Base-by-base conservation (phyloP, 805 yeast species). In the Jamesozyma hellenica region DNA sequence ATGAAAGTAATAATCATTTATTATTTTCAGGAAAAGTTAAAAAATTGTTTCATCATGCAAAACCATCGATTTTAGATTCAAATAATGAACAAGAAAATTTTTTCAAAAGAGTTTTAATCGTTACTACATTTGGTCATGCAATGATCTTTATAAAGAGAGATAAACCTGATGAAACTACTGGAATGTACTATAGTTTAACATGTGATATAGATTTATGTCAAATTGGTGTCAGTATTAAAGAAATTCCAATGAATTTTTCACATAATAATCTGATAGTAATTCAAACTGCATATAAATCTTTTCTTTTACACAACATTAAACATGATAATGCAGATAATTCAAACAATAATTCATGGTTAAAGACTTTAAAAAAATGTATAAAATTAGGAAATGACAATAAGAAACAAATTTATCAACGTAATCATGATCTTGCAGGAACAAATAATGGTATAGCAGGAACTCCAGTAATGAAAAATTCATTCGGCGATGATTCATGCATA, bases 121-220 rank as follows among this genome's bases (percentile, higher is more conserved):
- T 79, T 0, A 82, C 88, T 2, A 66, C 75, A 1, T 70, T 70
- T 52, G 90, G 87, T 1, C 64, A 88, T 35, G 75, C 73, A 1
- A 56, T 82, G 42, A 52, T 81, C 1, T 74, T 82, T 44, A 54
- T 49, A 1, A 59, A 63, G 47, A 59, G 70, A 26, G 64, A 59
- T 32, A 71, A 64, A 40, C 51, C 49, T 28, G 58, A 54, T 3
- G 38, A 47, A 2, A 50, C 49, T 17, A 41, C 60, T 10, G 60
- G 56, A 9, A 60, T 63, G 16, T 64, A 61, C 7, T 66, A 65
- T 28, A 72, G 71, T 42, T 51, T 79, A 33, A 63, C 69, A 14
- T 64, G 70, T 14, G 86, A 79, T 42, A 66, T 82, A 28, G 69
- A 68, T 45, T 56, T 81, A 32, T 64, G 70, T 4, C 72, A 71